Evolutionary conservation across 352 stramenopile genomes (phyloP).

Genomic region (Phytopythium aichiense): DNA sequence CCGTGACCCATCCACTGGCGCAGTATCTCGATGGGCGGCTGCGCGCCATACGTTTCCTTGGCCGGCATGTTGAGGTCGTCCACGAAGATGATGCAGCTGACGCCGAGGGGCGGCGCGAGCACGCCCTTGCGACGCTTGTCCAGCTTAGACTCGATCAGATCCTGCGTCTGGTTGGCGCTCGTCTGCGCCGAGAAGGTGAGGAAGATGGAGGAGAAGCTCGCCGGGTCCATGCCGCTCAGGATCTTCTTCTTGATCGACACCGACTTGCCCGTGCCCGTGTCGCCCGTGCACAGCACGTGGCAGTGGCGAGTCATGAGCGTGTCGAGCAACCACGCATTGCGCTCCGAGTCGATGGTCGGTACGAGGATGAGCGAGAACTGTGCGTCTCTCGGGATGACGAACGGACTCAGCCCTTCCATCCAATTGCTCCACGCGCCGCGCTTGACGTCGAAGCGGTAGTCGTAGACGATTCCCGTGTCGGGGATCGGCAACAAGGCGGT

Average conservation of each 20-base stretch:
- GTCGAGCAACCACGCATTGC: conserved; percentile 90
- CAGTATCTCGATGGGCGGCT: conserved; percentile 92
- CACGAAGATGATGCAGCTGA: conserved; percentile 91
- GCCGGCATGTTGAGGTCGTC: conserved; percentile 95
- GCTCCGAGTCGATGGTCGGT: conserved; percentile 91
- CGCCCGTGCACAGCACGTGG: conserved; percentile 89
- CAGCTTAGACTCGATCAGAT: conserved; percentile 93
- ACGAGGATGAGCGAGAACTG: conserved; percentile 90
- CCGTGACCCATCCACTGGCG: conserved; percentile 93
- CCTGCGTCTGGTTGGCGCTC: conserved; percentile 92
- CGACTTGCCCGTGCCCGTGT: conserved; percentile 93
- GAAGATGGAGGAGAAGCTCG: conserved; percentile 83
- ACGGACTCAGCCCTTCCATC: conserved; percentile 49
- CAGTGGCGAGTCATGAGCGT: conserved; percentile 84
- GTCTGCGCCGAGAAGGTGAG: conserved; percentile 94
- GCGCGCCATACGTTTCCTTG: conserved; percentile 92
- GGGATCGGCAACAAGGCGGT: conserved; percentile 40
- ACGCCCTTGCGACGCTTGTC: conserved; percentile 93
- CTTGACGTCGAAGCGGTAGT: conserved; percentile 90
- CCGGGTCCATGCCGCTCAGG: conserved; percentile 56
- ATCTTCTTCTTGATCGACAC: conserved; percentile 94
- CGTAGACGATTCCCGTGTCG: conserved; percentile 80
- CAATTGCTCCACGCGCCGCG: conserved; percentile 77
- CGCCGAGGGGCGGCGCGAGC: conserved; percentile 84
- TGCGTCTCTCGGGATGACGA: conserved; percentile 65